Percentiles rank a stretch among this genome's conserved stretches.
phyloP scores from a whole-genome alignment of 495 filamentous ascomycete species.

The Apiosordaria backusii region DNA sequence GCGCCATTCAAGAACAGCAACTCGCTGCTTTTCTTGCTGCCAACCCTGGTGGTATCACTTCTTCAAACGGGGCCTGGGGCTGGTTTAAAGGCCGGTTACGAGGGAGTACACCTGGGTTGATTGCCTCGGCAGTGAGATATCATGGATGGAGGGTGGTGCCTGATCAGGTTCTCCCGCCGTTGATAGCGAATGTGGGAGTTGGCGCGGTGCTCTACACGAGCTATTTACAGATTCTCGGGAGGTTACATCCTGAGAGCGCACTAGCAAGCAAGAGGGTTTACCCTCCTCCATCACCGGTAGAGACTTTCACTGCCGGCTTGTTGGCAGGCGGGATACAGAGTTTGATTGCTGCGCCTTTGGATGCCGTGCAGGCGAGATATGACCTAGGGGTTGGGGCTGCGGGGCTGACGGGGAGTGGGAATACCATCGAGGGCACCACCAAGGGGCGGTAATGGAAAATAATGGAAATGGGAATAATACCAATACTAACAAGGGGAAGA shows the following conservation, averaged over 20 bases:
- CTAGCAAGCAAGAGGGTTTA: slow-evolving; percentile 66
- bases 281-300: slow-evolving; percentile 61
- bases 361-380: slow-evolving; percentile 79
- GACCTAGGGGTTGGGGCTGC: slow-evolving; percentile 39
- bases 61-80: slow-evolving; percentile 7
- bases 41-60: not conserved
- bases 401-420: slow-evolving; percentile 28
- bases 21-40: not conserved
- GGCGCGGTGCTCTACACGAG: slow-evolving; percentile 84
- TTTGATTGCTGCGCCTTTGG: slow-evolving; percentile 78
- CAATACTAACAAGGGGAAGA: not conserved
- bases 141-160: slow-evolving; percentile 87
- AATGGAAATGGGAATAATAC: not conserved
- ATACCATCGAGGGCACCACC: slow-evolving; percentile 32
- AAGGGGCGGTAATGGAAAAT: slow-evolving; percentile 50
- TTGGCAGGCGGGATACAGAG: slow-evolving; percentile 75
- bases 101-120: slow-evolving; percentile 71
- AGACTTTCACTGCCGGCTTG: slow-evolving; percentile 75
- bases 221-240: slow-evolving; percentile 75
- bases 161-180: slow-evolving; percentile 79
- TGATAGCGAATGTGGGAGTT: slow-evolving; percentile 80
- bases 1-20: slow-evolving; percentile 40
- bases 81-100: slow-evolving; percentile 59
- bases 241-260: slow-evolving; percentile 68
- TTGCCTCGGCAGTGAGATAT: slow-evolving; percentile 71